Percentiles rank a stretch among this genome's conserved stretches.
Evolutionary conservation across 140 eudicot genomes (phyloP).

Genomic region (Erigeron philadelphicus): DNA sequence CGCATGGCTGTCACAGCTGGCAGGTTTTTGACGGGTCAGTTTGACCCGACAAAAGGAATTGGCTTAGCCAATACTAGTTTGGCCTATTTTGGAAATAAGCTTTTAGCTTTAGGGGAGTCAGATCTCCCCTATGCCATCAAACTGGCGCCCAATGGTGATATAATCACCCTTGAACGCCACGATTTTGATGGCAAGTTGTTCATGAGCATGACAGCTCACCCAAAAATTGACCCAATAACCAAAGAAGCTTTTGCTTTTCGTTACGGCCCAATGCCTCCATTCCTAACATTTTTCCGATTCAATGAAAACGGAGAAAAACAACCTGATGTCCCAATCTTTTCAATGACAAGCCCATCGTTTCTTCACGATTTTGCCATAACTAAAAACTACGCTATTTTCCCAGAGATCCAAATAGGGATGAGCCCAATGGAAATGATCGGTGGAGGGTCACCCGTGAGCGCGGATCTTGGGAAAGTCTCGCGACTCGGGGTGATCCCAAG

Average conservation of each 20-base stretch:
- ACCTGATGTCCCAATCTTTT: slow-evolving; percentile 59
- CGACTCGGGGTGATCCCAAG: slow-evolving; percentile 58
- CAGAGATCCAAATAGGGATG: slow-evolving; percentile 63
- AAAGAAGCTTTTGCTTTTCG: slow-evolving; percentile 67
- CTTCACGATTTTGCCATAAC: slow-evolving; percentile 69
- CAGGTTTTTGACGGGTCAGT: slow-evolving; percentile 50
- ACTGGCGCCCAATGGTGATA: slow-evolving; percentile 39
- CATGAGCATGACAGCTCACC: slow-evolving; percentile 79
- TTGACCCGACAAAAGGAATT: slow-evolving; percentile 52
- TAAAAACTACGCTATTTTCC: slow-evolving; percentile 50
- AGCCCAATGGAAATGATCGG: slow-evolving; percentile 46
- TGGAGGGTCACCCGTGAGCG: slow-evolving; percentile 55
- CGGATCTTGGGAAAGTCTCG: slow-evolving; percentile 40
- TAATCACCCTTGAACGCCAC: slow-evolving; percentile 50
- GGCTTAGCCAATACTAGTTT: slow-evolving; percentile 68
- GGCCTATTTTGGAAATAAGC: slow-evolving; percentile 40
- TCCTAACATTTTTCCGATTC: slow-evolving; percentile 53
- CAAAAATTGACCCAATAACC: slow-evolving; percentile 50
- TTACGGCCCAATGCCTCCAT: slow-evolving; percentile 60
- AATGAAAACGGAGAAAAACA: slow-evolving; percentile 46
- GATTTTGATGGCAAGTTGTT: slow-evolving; percentile 57
- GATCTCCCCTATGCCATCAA: slow-evolving; percentile 60
- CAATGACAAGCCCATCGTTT: slow-evolving; percentile 51
- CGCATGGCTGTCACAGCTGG: slow-evolving; percentile 45
- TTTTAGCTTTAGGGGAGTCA: slow-evolving; percentile 69